phyloP scores from a whole-genome alignment of 208 protist genomes.

The Wallacemonas sp. region DNA sequence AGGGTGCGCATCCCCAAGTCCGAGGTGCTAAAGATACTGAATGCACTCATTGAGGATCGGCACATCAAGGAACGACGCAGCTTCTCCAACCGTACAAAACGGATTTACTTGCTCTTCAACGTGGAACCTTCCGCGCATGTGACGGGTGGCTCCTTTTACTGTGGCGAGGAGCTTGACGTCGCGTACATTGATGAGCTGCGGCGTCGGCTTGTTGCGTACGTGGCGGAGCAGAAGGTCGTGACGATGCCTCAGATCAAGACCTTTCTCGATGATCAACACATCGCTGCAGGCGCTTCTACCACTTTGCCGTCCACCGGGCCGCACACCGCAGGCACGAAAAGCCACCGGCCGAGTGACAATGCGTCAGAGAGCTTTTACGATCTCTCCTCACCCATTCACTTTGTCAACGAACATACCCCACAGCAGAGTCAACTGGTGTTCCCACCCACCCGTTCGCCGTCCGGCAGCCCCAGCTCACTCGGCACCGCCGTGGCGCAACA shows the following conservation, averaged over 20 bases:
- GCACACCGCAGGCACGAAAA: too few relatives aligned
- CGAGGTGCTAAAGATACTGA: conserved; percentile 69
- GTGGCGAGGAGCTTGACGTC: conserved; percentile 76
- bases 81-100: conserved; percentile 80
- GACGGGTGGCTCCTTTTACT: conserved; percentile 85
- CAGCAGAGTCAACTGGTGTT: conserved; percentile 4
- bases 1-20: conserved; percentile 56
- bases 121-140: conserved; percentile 73
- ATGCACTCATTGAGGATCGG: conserved; percentile 44
- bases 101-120: conserved; percentile 79
- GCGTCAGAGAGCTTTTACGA: conserved; percentile 3
- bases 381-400: conserved; percentile 3
- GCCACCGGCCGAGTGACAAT: neutral
- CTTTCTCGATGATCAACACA: conserved; percentile 38
- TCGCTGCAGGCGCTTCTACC: too few relatives aligned
- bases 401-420: conserved; percentile 1
- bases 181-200: conserved; percentile 79
- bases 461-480: neutral
- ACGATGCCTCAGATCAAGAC: conserved; percentile 42
- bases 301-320: too few relatives aligned
- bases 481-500: neutral
- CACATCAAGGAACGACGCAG: conserved; percentile 77
- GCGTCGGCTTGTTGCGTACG: conserved; percentile 52
- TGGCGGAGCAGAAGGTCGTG: conserved; percentile 25
- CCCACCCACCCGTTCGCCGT: neutral